Percentiles rank a stretch among this genome's conserved stretches.
Conservation (phyloP, 192 early-diverging fungal species). For the Umbelopsis sp. region DNA sequence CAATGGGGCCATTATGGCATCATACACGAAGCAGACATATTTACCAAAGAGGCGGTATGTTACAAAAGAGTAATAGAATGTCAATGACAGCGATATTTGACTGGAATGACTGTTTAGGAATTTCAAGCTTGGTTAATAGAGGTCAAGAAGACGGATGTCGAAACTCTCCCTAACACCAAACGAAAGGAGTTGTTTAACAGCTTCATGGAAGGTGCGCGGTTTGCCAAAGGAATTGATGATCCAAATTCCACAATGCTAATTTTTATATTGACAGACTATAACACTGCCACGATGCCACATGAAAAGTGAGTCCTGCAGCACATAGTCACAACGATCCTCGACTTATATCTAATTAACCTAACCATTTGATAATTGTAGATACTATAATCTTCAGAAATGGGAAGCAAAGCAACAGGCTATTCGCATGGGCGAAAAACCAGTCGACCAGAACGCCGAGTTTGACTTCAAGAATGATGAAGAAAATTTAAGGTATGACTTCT, state of each 20-base stretch:
- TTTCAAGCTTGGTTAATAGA: constrained; percentile 61
- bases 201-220: constrained; percentile 52
- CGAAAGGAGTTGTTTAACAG: constrained; percentile 55
- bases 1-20: constrained; percentile 55
- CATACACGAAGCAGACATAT: constrained; percentile 53
- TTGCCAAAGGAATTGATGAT: background rate
- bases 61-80: background rate
- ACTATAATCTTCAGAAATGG: constrained; percentile 54
- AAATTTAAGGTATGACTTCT: constrained; percentile 35
- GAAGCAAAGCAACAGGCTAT: constrained; percentile 47
- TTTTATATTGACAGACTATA: constrained; percentile 40
- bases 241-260: background rate
- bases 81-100: background rate
- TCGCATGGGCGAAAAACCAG: constrained; percentile 46
- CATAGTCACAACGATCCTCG: background rate
- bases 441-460: constrained; percentile 20
- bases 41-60: constrained; percentile 38
- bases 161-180: constrained; percentile 47
- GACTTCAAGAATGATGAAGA: constrained; percentile 58
- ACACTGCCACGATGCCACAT: constrained; percentile 64
- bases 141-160: constrained; percentile 48
- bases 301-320: constrained; percentile 40
- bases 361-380: constrained; percentile 27
- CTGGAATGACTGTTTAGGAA: constrained; percentile 30
- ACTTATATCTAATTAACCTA: background rate